Base-by-base conservation (phyloP, 345 rosid species). In the Populus davidiana region DNA sequence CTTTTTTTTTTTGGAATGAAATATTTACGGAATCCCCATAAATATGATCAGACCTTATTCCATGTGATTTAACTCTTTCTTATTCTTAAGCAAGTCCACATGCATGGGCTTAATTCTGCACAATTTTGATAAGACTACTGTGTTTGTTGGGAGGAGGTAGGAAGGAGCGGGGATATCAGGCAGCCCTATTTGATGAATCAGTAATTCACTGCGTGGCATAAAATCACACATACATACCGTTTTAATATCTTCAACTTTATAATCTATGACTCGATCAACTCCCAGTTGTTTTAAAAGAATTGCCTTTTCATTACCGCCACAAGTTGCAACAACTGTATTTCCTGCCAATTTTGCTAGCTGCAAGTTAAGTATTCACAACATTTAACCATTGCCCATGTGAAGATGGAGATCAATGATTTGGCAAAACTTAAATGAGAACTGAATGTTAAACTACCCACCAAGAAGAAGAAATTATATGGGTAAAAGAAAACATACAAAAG, bases 261-360 rank as follows among this genome's bases (percentile, higher is more conserved):
- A 95, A 82, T 95, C 95, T 72, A 95, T 91, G 82, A 91, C 96
- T 78, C 97, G 88, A 81, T 95, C 94, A 8, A 93, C 96, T 39
- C 96, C 98, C 69, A 93, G 77, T 23, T 86, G 93, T 87, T 89
- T 92, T 84, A 95, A 85, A 77, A 91, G 90, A 89, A 23, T 79
- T 31, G 93, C 97, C 87, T 95, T 95, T 73, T 90, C 91, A 78
- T 89, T 86, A 56, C 97, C 99, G 12, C 99, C 98, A 43, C 99
- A 95, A 47, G 98, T 95, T 71, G 99, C 99, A 65, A 93, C 89
- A 63, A 92, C 97, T 35, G 79, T 87, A 72, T 90, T 93, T 81
- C 99, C 97, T 2, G 97, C 94, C 76, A 93, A 72, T 83, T 93
- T 93, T 31, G 98, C 99, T 77, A 95, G 93, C 99, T 95, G 92